Conservation (phyloP, 345 rosid genomes). For the Camelina sativa region DNA sequence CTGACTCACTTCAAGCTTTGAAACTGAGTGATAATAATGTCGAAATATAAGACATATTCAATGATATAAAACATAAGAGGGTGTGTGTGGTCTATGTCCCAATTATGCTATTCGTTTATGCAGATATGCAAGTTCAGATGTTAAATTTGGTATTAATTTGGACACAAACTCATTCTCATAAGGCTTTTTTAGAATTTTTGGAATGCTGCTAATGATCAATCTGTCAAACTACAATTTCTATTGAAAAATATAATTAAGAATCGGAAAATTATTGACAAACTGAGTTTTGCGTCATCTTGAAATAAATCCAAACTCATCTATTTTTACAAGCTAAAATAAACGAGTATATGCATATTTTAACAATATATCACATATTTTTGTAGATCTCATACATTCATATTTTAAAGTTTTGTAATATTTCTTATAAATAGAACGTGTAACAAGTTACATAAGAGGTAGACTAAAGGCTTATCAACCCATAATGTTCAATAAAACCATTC, state of each 20-base stretch:
- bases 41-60: background rate
- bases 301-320: background rate
- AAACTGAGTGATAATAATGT: conserved; percentile 23
- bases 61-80: background rate
- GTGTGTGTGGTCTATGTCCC: conserved; percentile 1
- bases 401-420: background rate
- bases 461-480: background rate
- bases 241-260: too few relatives aligned
- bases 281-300: background rate
- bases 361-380: background rate
- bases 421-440: background rate
- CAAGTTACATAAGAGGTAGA: background rate
- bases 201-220: background rate
- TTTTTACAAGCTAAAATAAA: background rate
- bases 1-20: conserved; percentile 29
- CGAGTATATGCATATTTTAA: background rate
- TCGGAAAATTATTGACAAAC: background rate
- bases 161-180: background rate
- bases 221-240: background rate
- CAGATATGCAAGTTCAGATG: background rate
- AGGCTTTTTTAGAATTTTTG: background rate
- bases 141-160: too few relatives aligned
- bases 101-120: background rate
- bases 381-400: conserved; percentile 5
- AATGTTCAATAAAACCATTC: background rate